Evolutionary conservation across 23 red algal genomes (phyloP), one percentile per base, ranked within the genome.

Genomic region (Agarophyton chilense): DNA sequence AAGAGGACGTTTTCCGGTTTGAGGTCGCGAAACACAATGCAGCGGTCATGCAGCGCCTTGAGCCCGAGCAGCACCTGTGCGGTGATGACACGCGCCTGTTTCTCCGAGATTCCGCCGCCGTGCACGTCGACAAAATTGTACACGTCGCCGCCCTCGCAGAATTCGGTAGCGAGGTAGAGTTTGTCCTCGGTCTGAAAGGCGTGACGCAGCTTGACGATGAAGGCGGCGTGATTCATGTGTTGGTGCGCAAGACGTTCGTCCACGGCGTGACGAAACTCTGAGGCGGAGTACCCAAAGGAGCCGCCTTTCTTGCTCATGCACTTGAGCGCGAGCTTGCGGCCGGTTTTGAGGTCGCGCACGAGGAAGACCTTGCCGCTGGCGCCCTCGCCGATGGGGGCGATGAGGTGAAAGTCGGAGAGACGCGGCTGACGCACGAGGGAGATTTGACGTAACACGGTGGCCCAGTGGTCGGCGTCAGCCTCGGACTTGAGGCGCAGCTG

Each of bases 1-100:
- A 98, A 53, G 31, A 98, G 82, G 47, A 94, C 89, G 75, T 98
- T 98, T 47, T 98, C 95, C 12, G 95, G 95, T 44, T 98, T 98
- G 52, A 98, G 86, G 71, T 98, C 95, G 19, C 95, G 82, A 76
- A 89, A 93, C 53, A 93, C 73, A 38, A 94, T 90, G 67, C 60
- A 43, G 18, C 24, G 44, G 51, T 88, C 85, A 47, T 98, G 95
- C 29, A 98, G 78, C 21, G 87, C 82, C 80, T 98, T 92, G 41
- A 98, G 40, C 14, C 83, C 90, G 9, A 94, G 66, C 17, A 98
- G 43, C 55, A 98, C 87, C 81, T 98, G 84, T 19, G 95, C 95
- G 6, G 95, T 89, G 76, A 94, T 90, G 51, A 98, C 79, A 19
- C 81, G 56, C 24, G 92, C 90, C 42, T 88, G 90, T 40, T 92